phyloP scores from a whole-genome alignment of 1,284 basidiomycete species.

The Pseudozyma thailandica region DNA sequence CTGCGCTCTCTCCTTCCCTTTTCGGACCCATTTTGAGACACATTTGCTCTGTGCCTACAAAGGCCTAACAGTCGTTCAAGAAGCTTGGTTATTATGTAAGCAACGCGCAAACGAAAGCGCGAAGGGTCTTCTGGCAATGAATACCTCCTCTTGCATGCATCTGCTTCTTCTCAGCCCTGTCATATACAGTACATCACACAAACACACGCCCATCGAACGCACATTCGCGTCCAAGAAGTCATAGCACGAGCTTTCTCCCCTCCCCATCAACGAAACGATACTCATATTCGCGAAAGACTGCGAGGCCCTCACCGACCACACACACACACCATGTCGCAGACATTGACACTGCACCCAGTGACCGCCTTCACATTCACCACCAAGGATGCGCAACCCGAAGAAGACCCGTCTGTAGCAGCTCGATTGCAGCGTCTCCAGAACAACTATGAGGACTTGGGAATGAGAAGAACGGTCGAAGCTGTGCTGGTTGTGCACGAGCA shows the following conservation, averaged over 20 bases:
- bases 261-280: too few species aligned
- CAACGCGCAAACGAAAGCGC: not conserved
- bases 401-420: conserved; percentile 87
- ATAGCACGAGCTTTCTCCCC: too few species aligned
- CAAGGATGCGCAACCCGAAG: conserved; percentile 93
- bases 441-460: conserved; percentile 93
- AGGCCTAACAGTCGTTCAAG: conserved; percentile 1
- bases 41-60: too few species aligned
- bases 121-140: not conserved
- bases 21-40: too few species aligned
- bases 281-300: too few species aligned
- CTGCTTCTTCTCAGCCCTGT: too few species aligned
- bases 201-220: too few species aligned
- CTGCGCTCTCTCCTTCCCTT: too few species aligned
- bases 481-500: conserved; percentile 87
- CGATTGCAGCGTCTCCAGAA: conserved; percentile 74
- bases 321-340: conserved; percentile 45
- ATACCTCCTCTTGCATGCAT: not conserved
- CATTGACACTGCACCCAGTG: conserved; percentile 74
- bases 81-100: not conserved
- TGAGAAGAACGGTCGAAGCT: conserved; percentile 94
- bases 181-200: too few species aligned
- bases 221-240: too few species aligned
- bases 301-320: not conserved
- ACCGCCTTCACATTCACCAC: conserved; percentile 91